These are phyloP conservation scores for Spinellus fusiger DNA, from an alignment of 192 early-diverging fungal genomes.

Conservation along the genomic window DNA sequence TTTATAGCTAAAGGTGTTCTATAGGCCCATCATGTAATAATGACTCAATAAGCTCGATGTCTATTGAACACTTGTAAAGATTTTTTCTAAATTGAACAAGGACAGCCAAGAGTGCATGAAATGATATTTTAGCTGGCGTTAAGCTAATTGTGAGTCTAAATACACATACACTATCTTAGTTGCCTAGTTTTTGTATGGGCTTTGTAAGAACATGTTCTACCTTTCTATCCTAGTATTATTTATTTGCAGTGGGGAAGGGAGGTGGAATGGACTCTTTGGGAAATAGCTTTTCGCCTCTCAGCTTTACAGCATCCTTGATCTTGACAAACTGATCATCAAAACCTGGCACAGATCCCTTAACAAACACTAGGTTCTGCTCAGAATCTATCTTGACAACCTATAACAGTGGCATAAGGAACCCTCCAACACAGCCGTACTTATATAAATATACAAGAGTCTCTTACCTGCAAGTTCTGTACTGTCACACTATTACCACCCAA, in stretches of 20 bases:
- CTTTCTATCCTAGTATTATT: slow-evolving; percentile 1
- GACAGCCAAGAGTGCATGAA: too few relatives aligned
- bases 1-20: too few relatives aligned
- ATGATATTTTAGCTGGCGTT: too few relatives aligned
- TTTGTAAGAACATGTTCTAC: too few relatives aligned
- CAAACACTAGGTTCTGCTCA: slow-evolving; percentile 80
- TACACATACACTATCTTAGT: too few relatives aligned
- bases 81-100: too few relatives aligned
- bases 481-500: slow-evolving; percentile 86
- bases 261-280: slow-evolving; percentile 52
- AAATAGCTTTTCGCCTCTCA: slow-evolving; percentile 56
- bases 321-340: slow-evolving; percentile 78
- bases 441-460: not conserved
- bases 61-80: too few relatives aligned
- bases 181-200: too few relatives aligned
- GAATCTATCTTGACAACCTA: slow-evolving; percentile 79
- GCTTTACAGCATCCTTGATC: slow-evolving; percentile 83
- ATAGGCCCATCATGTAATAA: too few relatives aligned
- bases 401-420: not conserved
- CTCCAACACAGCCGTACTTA: not conserved
- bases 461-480: slow-evolving; percentile 69
- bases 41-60: too few relatives aligned
- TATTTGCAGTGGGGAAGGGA: slow-evolving; percentile 67
- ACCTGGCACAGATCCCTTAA: slow-evolving; percentile 90
- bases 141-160: too few relatives aligned